Base-by-base conservation (phyloP, 2,329 filamentous ascomycete genomes). In the Ophiostoma pallidulum region DNA sequence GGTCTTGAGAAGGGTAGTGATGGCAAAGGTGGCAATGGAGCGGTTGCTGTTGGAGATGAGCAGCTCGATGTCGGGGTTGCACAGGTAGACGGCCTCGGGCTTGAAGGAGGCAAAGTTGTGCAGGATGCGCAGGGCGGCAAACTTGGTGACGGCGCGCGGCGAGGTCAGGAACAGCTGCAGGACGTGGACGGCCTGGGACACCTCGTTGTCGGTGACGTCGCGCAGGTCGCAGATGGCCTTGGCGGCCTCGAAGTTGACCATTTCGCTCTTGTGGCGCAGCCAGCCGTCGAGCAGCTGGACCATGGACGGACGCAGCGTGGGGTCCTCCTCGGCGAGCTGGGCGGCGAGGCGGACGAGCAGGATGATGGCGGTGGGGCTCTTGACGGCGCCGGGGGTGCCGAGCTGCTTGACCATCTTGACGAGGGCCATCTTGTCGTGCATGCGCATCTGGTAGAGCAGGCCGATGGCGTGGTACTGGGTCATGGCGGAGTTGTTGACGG, bases 381-480 rank as follows among this genome's bases (percentile, higher is more conserved):
- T 97, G 53, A 97, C 84, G 10, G 88, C 88, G 50, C 92, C 92
- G 14, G 89, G 80, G 45, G 84, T 83, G 45, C 89, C 89, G 64
- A 96, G 97, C 66, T 98, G 92, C 71, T 98, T 92, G n/a, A 98
- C 91, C 92, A 98, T 97, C 77, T 98, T 98, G 52, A 97, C 91
- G 58, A 98, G 71, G 19, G 92, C 90, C 92, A 98, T 98, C 59
- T 92, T 82, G 66, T 98, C 92, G 65, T 96, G 90, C 60, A 85
- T 85, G 61, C 92, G 85, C 88, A 97, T 97, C 69, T 97, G 91
- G 66, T 97, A 98, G 38, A 98, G 70, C 47, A 98, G 78, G 54
- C 92, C 92, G 70, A 98, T 95, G 54, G 92, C 92, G 66, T 98
- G 92, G 67, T 98, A 98, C 66, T 98, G 92, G 49, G 88, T 86